Percentiles rank a stretch among this genome's conserved stretches.
Evolutionary conservation across 371 early-diverging fungal genomes (phyloP).

Genomic region (Encephalitozoon intestinalis): DNA sequence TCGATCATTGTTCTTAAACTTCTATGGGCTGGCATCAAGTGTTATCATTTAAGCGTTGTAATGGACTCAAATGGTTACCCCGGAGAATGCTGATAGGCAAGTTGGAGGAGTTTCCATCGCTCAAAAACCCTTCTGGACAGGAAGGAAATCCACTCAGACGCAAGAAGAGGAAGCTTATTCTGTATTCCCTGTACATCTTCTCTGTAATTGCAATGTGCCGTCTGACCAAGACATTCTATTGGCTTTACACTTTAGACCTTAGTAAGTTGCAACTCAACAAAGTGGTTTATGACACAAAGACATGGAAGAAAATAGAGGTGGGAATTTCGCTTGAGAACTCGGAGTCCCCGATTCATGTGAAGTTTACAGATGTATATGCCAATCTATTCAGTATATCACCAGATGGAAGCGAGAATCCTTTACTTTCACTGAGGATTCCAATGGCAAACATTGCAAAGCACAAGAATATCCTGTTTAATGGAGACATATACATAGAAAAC

Average conservation of each 20-base stretch:
- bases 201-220: neutral
- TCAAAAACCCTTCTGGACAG: neutral
- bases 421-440: neutral
- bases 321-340: neutral
- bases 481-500: neutral
- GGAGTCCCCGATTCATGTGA: neutral
- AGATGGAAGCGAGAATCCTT: neutral
- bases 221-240: neutral
- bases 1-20: constrained; percentile 13
- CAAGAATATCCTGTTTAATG: constrained; percentile 3
- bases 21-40: neutral
- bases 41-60: neutral
- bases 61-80: neutral
- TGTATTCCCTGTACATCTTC: neutral
- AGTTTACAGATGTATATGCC: neutral
- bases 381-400: neutral
- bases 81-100: neutral
- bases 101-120: constrained; percentile 8
- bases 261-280: neutral
- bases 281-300: constrained; percentile 3
- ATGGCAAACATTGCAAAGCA: neutral
- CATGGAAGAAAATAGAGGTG: constrained; percentile 1
- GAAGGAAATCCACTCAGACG: neutral
- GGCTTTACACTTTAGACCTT: neutral
- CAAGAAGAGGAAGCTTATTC: neutral